phyloP scores from a whole-genome alignment of 2,329 filamentous ascomycete genomes.

The Cercospora berteroae region DNA sequence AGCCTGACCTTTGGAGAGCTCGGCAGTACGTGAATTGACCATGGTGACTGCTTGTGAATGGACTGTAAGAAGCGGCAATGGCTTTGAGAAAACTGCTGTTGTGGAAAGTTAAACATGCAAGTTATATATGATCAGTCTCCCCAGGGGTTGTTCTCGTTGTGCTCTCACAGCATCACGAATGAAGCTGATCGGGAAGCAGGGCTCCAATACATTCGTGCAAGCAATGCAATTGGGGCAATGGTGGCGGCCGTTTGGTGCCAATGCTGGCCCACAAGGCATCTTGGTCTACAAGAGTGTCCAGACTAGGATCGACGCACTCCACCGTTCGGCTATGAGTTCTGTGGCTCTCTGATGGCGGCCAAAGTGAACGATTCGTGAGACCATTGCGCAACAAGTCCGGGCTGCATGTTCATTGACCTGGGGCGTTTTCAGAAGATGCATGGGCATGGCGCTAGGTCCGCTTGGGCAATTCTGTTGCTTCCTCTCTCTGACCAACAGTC shows the following conservation, averaged over 20 bases:
- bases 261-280: slow-evolving; percentile 31
- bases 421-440: slow-evolving; percentile 15
- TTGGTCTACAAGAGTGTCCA: slow-evolving; percentile 23
- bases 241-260: slow-evolving; percentile 34
- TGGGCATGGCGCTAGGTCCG: slow-evolving; percentile 18
- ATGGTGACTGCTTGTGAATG: slow-evolving; percentile 20
- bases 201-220: slow-evolving; percentile 31
- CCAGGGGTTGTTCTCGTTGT: slow-evolving; percentile 31
- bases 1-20: slow-evolving; percentile 35
- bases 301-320: slow-evolving; percentile 23
- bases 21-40: slow-evolving; percentile 29
- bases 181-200: slow-evolving; percentile 30
- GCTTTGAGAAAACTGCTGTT: slow-evolving; percentile 14
- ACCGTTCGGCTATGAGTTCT: slow-evolving; percentile 20
- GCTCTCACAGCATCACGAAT: slow-evolving; percentile 25
- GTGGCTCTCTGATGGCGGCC: slow-evolving; percentile 30
- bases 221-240: slow-evolving; percentile 32
- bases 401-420: slow-evolving; percentile 28
- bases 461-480: background rate
- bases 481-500: slow-evolving; percentile 21
- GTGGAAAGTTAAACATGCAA: slow-evolving; percentile 20
- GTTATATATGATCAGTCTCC: slow-evolving; percentile 21
- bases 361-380: slow-evolving; percentile 22
- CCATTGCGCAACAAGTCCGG: slow-evolving; percentile 19
- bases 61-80: slow-evolving; percentile 7